Conservation (phyloP, 2,329 filamentous ascomycete genomes). For the Trichoderma brevicompactum region DNA sequence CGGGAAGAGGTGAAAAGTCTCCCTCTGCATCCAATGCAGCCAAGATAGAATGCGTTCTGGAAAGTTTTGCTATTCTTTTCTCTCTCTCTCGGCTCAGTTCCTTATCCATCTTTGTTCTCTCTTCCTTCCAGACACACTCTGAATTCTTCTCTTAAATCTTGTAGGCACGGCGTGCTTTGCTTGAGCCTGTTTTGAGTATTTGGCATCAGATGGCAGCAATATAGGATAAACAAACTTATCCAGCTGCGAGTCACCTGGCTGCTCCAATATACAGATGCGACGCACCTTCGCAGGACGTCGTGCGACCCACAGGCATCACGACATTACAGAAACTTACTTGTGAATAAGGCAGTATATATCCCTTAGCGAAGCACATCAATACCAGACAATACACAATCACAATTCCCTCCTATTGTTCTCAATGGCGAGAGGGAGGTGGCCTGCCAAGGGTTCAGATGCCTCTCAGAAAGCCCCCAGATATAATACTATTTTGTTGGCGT, state of each 20-base stretch:
- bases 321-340: neutral
- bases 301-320: neutral
- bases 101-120: neutral
- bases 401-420: too few species aligned
- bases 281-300: slow-evolving; percentile 30
- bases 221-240: slow-evolving; percentile 29
- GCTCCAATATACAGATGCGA: slow-evolving; percentile 29
- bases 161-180: neutral
- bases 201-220: slow-evolving; percentile 16
- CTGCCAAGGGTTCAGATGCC: too few species aligned
- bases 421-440: too few species aligned
- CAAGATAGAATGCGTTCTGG: neutral
- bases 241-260: slow-evolving; percentile 34
- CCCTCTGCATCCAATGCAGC: neutral
- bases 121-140: neutral
- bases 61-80: too few species aligned
- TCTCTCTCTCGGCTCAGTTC: too few species aligned
- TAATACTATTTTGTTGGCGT: too few species aligned
- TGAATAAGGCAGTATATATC: too few species aligned
- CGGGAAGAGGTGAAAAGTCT: neutral
- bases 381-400: too few species aligned
- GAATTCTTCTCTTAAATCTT: neutral
- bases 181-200: neutral
- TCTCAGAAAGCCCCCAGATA: too few species aligned
- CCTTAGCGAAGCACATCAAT: too few species aligned